Base-by-base conservation (phyloP, 2,329 filamentous ascomycete genomes). In the Hymenoscyphus infarciens region DNA sequence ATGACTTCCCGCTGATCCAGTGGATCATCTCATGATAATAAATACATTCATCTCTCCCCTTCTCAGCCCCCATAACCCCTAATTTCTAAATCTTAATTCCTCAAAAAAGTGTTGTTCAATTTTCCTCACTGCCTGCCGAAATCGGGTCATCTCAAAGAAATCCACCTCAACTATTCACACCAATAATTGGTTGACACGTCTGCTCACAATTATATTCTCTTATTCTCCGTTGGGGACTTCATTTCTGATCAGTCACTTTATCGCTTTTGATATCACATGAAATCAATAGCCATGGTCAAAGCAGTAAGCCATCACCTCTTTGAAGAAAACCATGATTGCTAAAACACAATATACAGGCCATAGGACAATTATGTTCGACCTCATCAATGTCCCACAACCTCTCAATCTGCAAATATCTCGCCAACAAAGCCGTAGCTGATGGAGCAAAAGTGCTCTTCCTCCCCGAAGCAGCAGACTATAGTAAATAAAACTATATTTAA, bases 401-500 rank as follows among this genome's bases (percentile, higher is more conserved):
- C 54, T 80, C 84, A 57, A 89, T 94, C 76, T 96, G 92, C 76
- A 85, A 87, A 65, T 80, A 77, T 49, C 81, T 97, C 55, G 82
- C 95, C 61, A 81, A 81, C 63, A 90, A 89, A 74, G 92, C 94
- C 39, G 87, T 88, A 10, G 80, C 81, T 31, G 87, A 87, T 62
- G 91, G 91, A 54, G 93, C 93, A 61, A 90, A 92, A 81, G 91
- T 92, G 11, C 83, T 97, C 57, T 97, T 98, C 78, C 87, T 97
- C 60, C 94, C 94, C 13, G 94, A 97, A 82, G 94, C 94, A 11
- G 68, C 69, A 42, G 69, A 71, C 78, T 97, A 97, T 79, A 92
- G 25, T n/a, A n/a, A n/a, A n/a, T n/a, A n/a, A n/a, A n/a, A n/a
- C n/a, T n/a, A n/a, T n/a, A n/a, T n/a, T n/a, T n/a, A n/a, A n/a